Percentiles rank a stretch among this genome's conserved stretches.
These are phyloP conservation scores for Pilobolus umbonatus DNA, from an alignment of 192 early-diverging fungal species.

Conservation along the genomic window DNA sequence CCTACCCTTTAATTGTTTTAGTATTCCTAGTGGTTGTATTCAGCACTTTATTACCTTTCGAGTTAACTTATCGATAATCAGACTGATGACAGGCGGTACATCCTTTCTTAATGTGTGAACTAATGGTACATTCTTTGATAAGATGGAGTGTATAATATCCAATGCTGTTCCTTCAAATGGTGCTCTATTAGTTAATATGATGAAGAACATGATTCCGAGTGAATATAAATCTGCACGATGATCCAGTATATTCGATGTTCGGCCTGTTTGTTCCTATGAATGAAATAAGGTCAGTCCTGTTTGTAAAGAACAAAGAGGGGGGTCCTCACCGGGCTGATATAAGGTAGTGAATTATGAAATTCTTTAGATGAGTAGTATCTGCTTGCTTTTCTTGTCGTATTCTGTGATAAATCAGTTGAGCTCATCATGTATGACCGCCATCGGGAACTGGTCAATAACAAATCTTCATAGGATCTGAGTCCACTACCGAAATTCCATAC, in stretches of 20 bases:
- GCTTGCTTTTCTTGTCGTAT: background rate
- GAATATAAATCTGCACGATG: conserved; percentile 27
- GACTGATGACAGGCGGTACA: conserved; percentile 19
- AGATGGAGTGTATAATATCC: conserved; percentile 13
- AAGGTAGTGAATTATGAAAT: conserved; percentile 7
- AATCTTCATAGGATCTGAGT: conserved; percentile 15
- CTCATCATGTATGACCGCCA: conserved; percentile 6
- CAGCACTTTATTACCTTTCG: conserved; percentile 10
- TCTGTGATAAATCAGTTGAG: too few species aligned
- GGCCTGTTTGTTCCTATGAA: conserved; percentile 26
- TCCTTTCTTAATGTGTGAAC: conserved; percentile 14
- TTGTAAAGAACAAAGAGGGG: background rate
- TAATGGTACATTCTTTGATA: conserved; percentile 17
- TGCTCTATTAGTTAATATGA: conserved; percentile 4
- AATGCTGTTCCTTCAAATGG: conserved; percentile 21
- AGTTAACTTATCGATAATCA: conserved; percentile 24
- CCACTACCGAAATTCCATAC: conserved; percentile 24
- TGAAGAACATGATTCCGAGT: conserved; percentile 24
- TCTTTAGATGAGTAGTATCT: conserved; percentile 2
- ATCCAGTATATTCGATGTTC: conserved; percentile 21
- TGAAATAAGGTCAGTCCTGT: background rate
- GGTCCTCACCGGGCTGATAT: conserved; percentile 18
- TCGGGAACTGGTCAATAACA: conserved; percentile 9
- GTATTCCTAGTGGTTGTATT: background rate
- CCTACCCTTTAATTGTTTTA: conserved; percentile 3